phyloP scores from a whole-genome alignment of 2,329 filamentous ascomycete genomes.

The Neodidymelliopsis sp. region DNA sequence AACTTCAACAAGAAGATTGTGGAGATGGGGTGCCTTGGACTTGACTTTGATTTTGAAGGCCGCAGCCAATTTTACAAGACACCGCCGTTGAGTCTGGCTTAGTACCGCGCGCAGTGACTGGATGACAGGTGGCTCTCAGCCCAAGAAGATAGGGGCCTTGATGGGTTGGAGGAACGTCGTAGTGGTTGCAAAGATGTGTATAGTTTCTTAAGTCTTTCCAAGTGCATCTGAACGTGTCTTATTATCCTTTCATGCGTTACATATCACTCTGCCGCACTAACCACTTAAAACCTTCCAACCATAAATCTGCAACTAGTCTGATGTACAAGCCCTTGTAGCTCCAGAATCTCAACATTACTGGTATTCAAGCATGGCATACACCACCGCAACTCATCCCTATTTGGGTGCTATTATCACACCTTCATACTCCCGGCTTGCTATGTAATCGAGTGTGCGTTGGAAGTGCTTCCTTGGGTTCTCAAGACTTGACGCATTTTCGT shows the following conservation, averaged over 20 bases:
- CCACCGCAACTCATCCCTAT: conserved; percentile 24
- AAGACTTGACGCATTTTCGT: conserved; percentile 80
- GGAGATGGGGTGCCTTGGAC: conserved; percentile 17
- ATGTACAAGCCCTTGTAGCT: no score
- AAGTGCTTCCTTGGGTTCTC: conserved; percentile 95
- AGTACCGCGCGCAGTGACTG: no score
- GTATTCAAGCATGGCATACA: background rate
- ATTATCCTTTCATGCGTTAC: no score
- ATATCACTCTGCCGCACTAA: no score
- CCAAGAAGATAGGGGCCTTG: no score
- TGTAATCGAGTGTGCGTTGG: conserved; percentile 92
- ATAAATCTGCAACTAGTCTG: no score
- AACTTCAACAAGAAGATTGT: conserved; percentile 32
- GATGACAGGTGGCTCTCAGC: no score
- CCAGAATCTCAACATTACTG: background rate
- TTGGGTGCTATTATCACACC: conserved; percentile 78
- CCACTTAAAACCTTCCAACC: no score
- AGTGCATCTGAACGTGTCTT: no score
- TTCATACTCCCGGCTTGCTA: conserved; percentile 89
- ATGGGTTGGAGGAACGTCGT: no score
- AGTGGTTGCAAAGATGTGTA: no score
- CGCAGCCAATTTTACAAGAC: conserved; percentile 23
- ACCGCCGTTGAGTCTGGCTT: conserved; percentile 4
- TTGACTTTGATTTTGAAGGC: conserved; percentile 32
- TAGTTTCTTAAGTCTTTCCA: no score